Evolutionary conservation across 306 rosid genomes (phyloP), one percentile per base, ranked within the genome.

Genomic region (Vachellia pachyceras): DNA sequence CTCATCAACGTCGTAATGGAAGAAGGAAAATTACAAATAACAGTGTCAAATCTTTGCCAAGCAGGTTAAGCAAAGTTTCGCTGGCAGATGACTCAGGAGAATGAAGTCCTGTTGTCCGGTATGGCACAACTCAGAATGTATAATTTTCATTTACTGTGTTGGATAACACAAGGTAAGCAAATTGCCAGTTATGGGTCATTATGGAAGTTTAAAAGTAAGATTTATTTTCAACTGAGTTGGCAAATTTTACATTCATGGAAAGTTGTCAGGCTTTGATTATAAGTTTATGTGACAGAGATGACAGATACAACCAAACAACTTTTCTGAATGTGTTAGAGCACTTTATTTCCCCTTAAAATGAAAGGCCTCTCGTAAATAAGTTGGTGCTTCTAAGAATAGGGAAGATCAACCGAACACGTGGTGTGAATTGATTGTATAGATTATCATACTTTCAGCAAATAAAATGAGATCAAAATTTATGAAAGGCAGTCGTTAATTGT

Each of bases 11-110:
- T 23, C 80, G 80, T 70, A 85, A 72, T 33, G 85, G 86, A 20
- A 85, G 84, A 68, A 86, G 84, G 79, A 86, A 83, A 78, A 15
- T 7, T 36, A 61, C 80, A n/a, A 82, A 45, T 72, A 83, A 76
- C 77, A 67, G 58, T 70, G 67, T 41, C 18, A 89, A 86, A 67
- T 82, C 83, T 23, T 84, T 88, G 55, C 97, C 94, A 5, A 90
- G 97, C 82, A 90, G 98, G 80, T 78, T 91, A 10, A 94, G 97
- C 85, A 90, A 88, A 77, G 95, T 90, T 84, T 90, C 95, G 22
- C 65, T 90, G 76, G 90, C 86, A 82, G 94, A 91, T 54, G 90
- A 88, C 75, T 86, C 91, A 73, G 76, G 82, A 5, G 86, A 85
- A 67, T 85, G 72, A 61, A 86, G 50, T 75, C 55, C 37, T 9